Evolutionary conservation across 176 grass and related monocot genomes (phyloP), one percentile per base, ranked within the genome.

Genomic region (Hyparrhenia diplandra): DNA sequence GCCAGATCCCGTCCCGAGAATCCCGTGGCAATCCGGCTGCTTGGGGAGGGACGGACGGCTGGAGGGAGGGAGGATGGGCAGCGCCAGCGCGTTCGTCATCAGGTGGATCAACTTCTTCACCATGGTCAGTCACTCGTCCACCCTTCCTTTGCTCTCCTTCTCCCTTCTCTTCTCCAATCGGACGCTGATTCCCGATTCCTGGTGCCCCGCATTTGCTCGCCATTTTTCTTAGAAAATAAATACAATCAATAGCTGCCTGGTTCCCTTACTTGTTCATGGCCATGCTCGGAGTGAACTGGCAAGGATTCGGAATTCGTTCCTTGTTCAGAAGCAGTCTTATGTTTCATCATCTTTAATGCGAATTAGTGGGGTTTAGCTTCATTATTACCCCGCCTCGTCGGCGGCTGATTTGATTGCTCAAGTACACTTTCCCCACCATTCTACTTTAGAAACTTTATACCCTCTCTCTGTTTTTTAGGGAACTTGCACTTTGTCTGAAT

Each of bases 31-130:
- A 31, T 37, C 63, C 70, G 21, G 20, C n/a, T 14, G 24, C 41
- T 34, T 14, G 55, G 35, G 28, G 18, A 16, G 21, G 60, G 18
- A 87, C 27, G 9, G n/a, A 10, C 6, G 37, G 37, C 37, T 14
- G 46, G 47, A 5, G 32, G 54, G 62, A 91, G 71, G 54, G 62
- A 91, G 71, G 58, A 98, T 89, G 92, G 89, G 90, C 64, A 82
- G 83, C 80, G 80, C 92, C 1, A 94, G 92, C 90, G 87, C 78
- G 24, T 98, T 94, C 88, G 86, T 98, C 81, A 89, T 95, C 71
- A 89, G 95, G 86, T 98, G 95, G 92, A 94, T 98, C 90, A 98
- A 98, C 86, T 98, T 98, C 84, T 73, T 98, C 84, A 91, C 92
- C 81, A 94, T 98, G 92, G 92, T 94, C 76, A 52, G 49, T 52